Percentiles rank a stretch among this genome's conserved stretches.
phyloP scores from a whole-genome alignment of 2,329 filamentous ascomycete genomes.

The Colletotrichum brevisporum region DNA sequence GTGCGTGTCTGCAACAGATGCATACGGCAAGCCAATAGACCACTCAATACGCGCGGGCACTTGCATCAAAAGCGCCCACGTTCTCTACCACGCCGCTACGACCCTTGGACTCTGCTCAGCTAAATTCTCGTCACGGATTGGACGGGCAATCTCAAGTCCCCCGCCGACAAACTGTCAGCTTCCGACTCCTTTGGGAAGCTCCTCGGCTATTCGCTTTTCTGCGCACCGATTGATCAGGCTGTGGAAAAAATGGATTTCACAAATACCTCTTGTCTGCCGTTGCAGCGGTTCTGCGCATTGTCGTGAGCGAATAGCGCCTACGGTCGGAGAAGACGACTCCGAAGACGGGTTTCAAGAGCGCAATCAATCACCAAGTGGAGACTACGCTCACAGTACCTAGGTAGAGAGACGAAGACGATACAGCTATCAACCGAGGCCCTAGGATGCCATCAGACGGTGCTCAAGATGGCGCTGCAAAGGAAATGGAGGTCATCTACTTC shows the following conservation, averaged over 20 bases:
- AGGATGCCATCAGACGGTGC: background rate
- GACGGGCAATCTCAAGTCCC: too few relatives aligned
- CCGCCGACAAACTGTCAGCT: background rate
- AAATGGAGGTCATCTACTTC: conserved; percentile 73
- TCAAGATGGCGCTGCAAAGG: background rate
- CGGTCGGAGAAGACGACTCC: background rate
- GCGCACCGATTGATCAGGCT: background rate
- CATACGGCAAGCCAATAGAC: background rate
- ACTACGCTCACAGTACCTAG: background rate
- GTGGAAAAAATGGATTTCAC: background rate
- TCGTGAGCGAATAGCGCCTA: background rate
- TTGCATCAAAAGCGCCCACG: background rate
- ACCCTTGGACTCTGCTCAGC: background rate
- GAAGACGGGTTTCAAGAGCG: background rate
- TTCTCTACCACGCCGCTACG: background rate
- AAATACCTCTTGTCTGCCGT: background rate
- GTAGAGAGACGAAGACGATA: too few relatives aligned
- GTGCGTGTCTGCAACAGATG: background rate
- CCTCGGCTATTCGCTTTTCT: background rate
- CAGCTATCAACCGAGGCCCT: background rate
- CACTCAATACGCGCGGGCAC: background rate
- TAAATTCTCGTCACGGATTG: background rate
- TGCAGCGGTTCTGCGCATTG: background rate
- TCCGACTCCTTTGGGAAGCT: background rate
- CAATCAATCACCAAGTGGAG: background rate